Percentiles rank a stretch among this genome's conserved stretches.
Evolutionary conservation across 345 rosid genomes (phyloP).

Genomic region (Kandelia obovata): DNA sequence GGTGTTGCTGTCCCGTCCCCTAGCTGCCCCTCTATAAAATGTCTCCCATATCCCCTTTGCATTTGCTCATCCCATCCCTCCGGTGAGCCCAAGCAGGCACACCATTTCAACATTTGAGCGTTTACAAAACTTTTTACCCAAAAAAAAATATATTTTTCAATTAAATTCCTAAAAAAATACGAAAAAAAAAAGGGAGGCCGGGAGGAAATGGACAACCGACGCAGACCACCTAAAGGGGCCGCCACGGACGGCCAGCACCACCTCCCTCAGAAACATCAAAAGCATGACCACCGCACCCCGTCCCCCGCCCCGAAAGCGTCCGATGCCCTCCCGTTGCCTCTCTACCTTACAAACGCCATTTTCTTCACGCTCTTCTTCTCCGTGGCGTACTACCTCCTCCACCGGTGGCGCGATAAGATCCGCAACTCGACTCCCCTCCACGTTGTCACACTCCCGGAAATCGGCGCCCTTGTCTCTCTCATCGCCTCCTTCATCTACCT

Average conservation of each 20-base stretch:
- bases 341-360: slow-evolving; percentile 67
- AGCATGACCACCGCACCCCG: slow-evolving; percentile 4
- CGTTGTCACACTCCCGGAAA: slow-evolving; percentile 66
- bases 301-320: slow-evolving; percentile 52
- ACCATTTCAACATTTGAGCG: background rate
- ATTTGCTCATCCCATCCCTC: slow-evolving; percentile 2
- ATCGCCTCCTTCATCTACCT: slow-evolving; percentile 80
- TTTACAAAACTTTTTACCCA: too few relatives aligned
- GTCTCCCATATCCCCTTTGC: background rate
- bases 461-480: slow-evolving; percentile 65
- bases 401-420: slow-evolving; percentile 94
- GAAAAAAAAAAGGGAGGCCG: too few relatives aligned
- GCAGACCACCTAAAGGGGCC: slow-evolving; percentile 35
- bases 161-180: too few relatives aligned
- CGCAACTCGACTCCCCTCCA: slow-evolving; percentile 83
- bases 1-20: background rate
- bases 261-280: background rate
- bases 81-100: background rate
- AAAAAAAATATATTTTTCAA: too few relatives aligned
- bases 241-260: slow-evolving; percentile 10
- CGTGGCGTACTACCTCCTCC: slow-evolving; percentile 78
- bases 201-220: slow-evolving; percentile 46
- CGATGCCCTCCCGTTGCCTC: slow-evolving; percentile 80
- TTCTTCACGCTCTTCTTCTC: slow-evolving; percentile 92
- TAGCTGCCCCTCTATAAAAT: slow-evolving; percentile 21